These are phyloP conservation scores for Eucalyptus sideroxylon DNA, from an alignment of 345 rosid genomes.

Conservation along the genomic window DNA sequence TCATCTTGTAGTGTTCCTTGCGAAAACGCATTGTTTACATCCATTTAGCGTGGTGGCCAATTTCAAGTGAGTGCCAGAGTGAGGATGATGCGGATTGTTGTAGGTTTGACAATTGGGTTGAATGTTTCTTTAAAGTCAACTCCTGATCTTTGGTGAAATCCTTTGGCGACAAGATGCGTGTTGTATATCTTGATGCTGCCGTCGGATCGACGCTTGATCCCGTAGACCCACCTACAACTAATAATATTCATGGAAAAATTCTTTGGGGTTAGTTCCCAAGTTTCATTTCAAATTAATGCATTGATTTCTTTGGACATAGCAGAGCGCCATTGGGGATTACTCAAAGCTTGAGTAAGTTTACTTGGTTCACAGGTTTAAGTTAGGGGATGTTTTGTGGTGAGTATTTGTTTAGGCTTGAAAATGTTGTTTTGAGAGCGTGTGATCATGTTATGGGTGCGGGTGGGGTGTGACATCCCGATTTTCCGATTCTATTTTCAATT, in stretches of 20 bases:
- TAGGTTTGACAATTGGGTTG: no score
- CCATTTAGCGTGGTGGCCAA: no score
- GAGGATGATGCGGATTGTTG: no score
- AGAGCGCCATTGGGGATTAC: background rate
- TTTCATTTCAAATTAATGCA: background rate
- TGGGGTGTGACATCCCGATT: no score
- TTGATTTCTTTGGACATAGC: background rate
- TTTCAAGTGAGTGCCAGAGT: no score
- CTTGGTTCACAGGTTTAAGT: background rate
- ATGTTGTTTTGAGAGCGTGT: background rate
- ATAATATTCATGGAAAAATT: background rate
- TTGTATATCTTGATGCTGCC: background rate
- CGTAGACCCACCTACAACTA: no score
- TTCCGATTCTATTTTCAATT: no score
- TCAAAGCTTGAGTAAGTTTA: background rate
- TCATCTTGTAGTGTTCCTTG: no score
- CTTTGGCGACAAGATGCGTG: background rate
- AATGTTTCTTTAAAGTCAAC: background rate
- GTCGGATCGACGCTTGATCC: background rate
- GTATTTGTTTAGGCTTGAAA: background rate
- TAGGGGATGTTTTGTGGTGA: background rate
- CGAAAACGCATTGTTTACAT: no score
- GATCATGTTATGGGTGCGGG: background rate
- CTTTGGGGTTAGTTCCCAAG: background rate
- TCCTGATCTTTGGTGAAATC: background rate